A percentile compares a stretch with the other conserved stretches of the same genome.
These are phyloP conservation scores for Xylaria sp. DNA, from an alignment of 2,329 filamentous ascomycete species.

Conservation along the genomic window DNA sequence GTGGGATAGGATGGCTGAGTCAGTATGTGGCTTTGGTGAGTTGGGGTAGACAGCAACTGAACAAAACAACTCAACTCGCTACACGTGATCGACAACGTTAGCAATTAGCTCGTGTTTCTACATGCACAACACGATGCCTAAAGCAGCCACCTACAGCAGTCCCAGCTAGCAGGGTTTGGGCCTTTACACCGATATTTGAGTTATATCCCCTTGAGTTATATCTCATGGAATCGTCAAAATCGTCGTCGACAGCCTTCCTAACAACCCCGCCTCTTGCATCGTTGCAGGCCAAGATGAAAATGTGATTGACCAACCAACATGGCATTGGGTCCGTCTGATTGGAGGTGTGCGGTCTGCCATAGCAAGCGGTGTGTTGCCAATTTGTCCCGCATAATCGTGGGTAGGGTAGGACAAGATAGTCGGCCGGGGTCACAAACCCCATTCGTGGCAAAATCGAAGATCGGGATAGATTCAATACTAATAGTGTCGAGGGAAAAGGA, in stretches of 20 bases:
- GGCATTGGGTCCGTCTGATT: not conserved
- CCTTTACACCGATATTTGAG: slow-evolving; percentile 8
- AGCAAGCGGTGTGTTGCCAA: slow-evolving; percentile 16
- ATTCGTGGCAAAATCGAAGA: not conserved
- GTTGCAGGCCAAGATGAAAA: not conserved
- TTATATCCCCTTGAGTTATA: not conserved
- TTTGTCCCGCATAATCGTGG: slow-evolving; percentile 6
- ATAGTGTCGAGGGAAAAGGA: not conserved
- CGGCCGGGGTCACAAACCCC: not conserved
- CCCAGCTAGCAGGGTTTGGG: not conserved
- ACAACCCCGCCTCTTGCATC: not conserved
- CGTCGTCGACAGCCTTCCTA: not conserved
- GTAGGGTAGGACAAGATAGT: slow-evolving; percentile 11
- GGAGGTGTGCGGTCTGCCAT: not conserved
- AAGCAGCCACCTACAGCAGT: not conserved
- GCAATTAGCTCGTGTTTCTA: not conserved
- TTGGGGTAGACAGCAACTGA: slow-evolving; percentile 11
- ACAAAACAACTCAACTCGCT: slow-evolving; percentile 5
- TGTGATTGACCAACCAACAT: not conserved
- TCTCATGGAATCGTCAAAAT: not conserved
- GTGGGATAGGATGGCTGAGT: slow-evolving; percentile 26
- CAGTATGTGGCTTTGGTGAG: slow-evolving; percentile 11
- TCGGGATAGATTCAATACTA: not conserved
- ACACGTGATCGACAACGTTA: slow-evolving; percentile 16
- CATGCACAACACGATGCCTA: slow-evolving; percentile 5